Conservation (phyloP, 192 early-diverging fungal species). For the Backusella morwellensis region DNA sequence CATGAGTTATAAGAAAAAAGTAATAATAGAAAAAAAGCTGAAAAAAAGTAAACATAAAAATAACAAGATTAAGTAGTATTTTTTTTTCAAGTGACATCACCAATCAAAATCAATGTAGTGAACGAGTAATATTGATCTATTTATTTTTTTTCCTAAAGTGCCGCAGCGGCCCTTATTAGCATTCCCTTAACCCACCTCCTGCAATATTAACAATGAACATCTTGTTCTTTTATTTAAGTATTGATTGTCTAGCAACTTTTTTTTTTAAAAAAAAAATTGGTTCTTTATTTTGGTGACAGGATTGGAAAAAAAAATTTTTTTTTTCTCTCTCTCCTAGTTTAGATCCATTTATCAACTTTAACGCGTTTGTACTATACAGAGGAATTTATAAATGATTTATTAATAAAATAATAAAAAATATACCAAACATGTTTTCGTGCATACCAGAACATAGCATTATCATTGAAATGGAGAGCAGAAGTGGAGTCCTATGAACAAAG, state of each 20-base stretch:
- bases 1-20: neutral
- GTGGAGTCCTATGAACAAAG: too few relatives aligned
- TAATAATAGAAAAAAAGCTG: constrained; percentile 1
- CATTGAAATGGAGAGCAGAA: too few relatives aligned
- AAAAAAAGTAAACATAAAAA: constrained; percentile 18
- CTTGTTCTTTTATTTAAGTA: neutral
- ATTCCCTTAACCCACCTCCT: neutral
- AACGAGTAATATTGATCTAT: neutral
- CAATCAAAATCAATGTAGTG: neutral
- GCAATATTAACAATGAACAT: neutral
- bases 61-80: neutral
- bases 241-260: neutral
- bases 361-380: neutral
- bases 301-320: neutral
- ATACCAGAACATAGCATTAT: too few relatives aligned
- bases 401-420: too few relatives aligned
- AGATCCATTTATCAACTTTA: neutral
- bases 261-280: neutral
- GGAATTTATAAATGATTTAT: too few relatives aligned
- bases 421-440: too few relatives aligned
- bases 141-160: too few relatives aligned
- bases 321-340: neutral
- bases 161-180: neutral
- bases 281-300: neutral
- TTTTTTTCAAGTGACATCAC: neutral